phyloP scores from a whole-genome alignment of 441 rosid species.

The Sinapis alba region DNA sequence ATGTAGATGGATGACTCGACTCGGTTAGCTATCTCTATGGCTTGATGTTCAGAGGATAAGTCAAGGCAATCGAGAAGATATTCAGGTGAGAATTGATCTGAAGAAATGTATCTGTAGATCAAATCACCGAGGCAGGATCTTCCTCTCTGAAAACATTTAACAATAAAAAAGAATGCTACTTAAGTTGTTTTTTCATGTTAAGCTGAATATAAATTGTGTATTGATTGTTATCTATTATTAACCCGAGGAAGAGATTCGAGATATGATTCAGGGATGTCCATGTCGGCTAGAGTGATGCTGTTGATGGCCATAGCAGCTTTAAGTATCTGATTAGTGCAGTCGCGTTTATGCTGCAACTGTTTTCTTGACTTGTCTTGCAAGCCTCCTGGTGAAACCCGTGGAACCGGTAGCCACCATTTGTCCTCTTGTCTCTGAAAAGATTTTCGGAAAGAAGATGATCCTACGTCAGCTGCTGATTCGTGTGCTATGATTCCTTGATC shows the following conservation, averaged over 20 bases:
- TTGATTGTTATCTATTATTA: slow-evolving; percentile 2
- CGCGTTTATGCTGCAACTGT: slow-evolving; percentile 88
- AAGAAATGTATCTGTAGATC: slow-evolving; percentile 77
- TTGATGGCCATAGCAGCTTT: slow-evolving; percentile 99
- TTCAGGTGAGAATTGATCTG: slow-evolving; percentile 89
- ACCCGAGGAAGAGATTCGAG: slow-evolving; percentile 95
- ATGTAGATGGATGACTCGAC: slow-evolving; percentile 79
- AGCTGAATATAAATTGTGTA: too few species aligned
- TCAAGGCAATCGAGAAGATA: slow-evolving; percentile 91
- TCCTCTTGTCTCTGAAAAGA: slow-evolving; percentile 92
- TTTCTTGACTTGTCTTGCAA: slow-evolving; percentile 78
- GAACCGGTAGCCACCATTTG: slow-evolving; percentile 99
- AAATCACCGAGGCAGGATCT: slow-evolving; percentile 86
- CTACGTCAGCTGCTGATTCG: slow-evolving; percentile 68
- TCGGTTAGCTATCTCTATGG: slow-evolving; percentile 89
- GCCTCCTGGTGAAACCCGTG: slow-evolving; percentile 87
- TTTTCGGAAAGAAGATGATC: slow-evolving; percentile 74
- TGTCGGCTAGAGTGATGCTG: slow-evolving; percentile 74
- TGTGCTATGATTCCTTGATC: slow-evolving; percentile 88
- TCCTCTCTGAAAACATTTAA: slow-evolving; percentile 68
- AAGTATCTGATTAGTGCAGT: slow-evolving; percentile 90
- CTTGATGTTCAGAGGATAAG: slow-evolving; percentile 93
- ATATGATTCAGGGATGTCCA: slow-evolving; percentile 89
- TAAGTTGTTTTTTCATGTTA: background rate
- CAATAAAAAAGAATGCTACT: slow-evolving; percentile 22